Evolutionary conservation across 345 rosid species (phyloP).

Genomic region (Brassica carinata): DNA sequence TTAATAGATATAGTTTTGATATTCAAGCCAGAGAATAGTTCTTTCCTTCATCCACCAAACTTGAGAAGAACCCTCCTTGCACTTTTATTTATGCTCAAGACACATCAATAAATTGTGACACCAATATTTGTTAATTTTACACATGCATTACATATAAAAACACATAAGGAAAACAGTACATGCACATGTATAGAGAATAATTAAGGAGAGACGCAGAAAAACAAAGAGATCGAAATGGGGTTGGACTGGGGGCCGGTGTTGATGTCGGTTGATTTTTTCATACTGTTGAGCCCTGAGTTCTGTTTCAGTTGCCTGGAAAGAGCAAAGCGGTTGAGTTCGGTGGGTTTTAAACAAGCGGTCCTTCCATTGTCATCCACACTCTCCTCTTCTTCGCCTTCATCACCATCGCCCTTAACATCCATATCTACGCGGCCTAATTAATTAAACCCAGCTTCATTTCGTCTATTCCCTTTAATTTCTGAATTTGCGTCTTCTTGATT

Average conservation of each 20-base stretch:
- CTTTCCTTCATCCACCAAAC: background rate
- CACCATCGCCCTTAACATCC: constrained; percentile 52
- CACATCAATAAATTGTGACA: background rate
- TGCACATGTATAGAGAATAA: background rate
- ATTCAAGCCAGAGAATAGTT: background rate
- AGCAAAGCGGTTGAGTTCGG: constrained; percentile 48
- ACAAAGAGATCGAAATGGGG: constrained; percentile 35
- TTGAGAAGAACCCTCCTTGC: constrained; percentile 19
- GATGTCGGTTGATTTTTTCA: constrained; percentile 56
- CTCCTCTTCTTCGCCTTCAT: constrained; percentile 45
- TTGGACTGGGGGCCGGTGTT: constrained; percentile 68
- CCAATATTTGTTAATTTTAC: background rate
- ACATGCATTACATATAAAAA: background rate
- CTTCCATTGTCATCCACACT: constrained; percentile 50
- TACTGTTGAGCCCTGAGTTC: constrained; percentile 56
- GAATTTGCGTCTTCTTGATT: background rate
- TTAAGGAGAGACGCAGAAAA: background rate
- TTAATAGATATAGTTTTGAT: background rate
- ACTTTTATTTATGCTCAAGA: constrained; percentile 11
- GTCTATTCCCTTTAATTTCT: background rate
- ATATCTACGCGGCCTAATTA: constrained; percentile 44
- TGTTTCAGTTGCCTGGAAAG: constrained; percentile 38
- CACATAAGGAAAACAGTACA: constrained; percentile 6
- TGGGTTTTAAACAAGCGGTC: constrained; percentile 51
- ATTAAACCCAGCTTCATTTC: constrained; percentile 7